phyloP scores from a whole-genome alignment of 2,329 filamentous ascomycete species.

The Aureobasidium sp. region DNA sequence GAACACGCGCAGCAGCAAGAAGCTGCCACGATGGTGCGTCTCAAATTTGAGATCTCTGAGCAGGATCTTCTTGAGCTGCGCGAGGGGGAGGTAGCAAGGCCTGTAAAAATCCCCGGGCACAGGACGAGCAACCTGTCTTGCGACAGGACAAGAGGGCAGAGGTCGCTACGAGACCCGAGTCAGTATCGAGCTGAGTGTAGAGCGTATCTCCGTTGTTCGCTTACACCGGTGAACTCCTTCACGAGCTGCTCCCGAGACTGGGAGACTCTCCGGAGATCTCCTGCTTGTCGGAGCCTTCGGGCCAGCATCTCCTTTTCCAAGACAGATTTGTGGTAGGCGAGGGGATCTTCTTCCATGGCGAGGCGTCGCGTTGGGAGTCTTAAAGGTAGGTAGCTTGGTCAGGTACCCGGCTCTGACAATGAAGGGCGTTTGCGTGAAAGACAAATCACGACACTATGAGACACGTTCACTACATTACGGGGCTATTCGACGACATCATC shows the following conservation, averaged over 20 bases:
- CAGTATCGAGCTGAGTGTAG: background rate
- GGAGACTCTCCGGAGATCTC: background rate
- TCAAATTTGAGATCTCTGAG: conserved; percentile 21
- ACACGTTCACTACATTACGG: background rate
- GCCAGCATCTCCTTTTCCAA: background rate
- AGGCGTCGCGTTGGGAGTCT: background rate
- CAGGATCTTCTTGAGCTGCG: conserved; percentile 18
- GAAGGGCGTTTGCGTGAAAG: background rate
- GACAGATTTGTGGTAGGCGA: background rate
- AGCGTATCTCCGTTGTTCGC: background rate
- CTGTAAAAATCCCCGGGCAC: conserved; percentile 18
- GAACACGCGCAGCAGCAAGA: conserved; percentile 20
- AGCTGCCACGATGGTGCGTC: conserved; percentile 20
- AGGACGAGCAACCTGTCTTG: background rate
- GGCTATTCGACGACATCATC: background rate
- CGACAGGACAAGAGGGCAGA: background rate
- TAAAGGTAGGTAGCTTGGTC: background rate
- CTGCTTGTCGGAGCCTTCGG: background rate
- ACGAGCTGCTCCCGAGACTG: background rate
- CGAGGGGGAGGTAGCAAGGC: conserved; percentile 19
- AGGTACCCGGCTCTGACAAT: background rate
- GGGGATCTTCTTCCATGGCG: background rate
- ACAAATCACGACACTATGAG: background rate
- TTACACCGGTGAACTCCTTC: background rate
- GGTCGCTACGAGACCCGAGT: background rate